Base-by-base conservation (phyloP, 2,329 filamentous ascomycete genomes). In the Penicillium paneum region DNA sequence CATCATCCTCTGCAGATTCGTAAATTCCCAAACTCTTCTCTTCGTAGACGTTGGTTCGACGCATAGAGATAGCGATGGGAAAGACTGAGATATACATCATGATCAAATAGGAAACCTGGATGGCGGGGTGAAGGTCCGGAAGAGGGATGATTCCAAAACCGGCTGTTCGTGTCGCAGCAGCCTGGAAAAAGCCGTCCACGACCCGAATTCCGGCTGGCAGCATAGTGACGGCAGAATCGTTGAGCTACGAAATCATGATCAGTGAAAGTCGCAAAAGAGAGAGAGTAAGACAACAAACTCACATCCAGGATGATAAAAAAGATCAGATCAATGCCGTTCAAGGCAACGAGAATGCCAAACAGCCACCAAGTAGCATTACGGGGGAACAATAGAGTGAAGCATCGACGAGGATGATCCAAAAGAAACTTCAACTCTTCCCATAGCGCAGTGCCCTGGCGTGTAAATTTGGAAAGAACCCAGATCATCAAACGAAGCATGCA, bases 1-100 rank as follows among this genome's bases (percentile, higher is more conserved):
- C 67, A n/a, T 80, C 78, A 1, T 82, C 78, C 4, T 79, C 76
- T 3, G 77, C 78, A 67, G 88, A 91, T 0, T 87, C 90, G 63
- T 85, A 87, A 26, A 86, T 78, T 0, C 83, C 85, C 5, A 88
- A 68, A 44, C 80, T 82, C 42, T 79, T 77, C 70, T 97, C 93
- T 73, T 97, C 93, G 76, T 97, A 97, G 2, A 97, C 93, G 70
- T 97, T 97, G 55, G 93, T 97, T 60, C 90, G 82, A 49, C 93
- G 91, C 65, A 97, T 89, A 7, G 90, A 94, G 66, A 97, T 97
- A 69, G 94, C 93, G 64, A 97, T 96, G 5, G 93, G 93, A 64
- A 96, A 96, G 56, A 97, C 90, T 54, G 92, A 96, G 58, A 97
- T 96, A 74, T 97, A 97, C 94, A 97, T 97, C 94, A 97, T 97